These are phyloP conservation scores for Pulveroboletus sp. DNA, from an alignment of 768 basidiomycete species.

Conservation along the genomic window DNA sequence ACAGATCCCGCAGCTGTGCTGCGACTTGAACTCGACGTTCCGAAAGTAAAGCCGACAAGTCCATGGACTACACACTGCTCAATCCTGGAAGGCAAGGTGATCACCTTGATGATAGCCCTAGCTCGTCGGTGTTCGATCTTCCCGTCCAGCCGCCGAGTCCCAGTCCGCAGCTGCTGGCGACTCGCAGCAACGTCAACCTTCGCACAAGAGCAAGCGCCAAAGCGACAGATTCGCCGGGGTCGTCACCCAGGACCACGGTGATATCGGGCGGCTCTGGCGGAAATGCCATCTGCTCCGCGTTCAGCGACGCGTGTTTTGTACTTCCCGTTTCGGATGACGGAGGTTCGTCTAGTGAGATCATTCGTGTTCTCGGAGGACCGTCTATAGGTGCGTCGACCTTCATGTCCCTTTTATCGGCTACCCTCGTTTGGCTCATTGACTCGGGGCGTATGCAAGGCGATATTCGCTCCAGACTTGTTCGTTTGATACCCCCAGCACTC, in stretches of 20 bases:
- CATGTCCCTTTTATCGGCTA: constrained; percentile 11
- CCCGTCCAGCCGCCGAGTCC: constrained; percentile 40
- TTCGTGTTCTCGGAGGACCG: constrained; percentile 83
- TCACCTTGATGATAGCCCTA: constrained; percentile 44
- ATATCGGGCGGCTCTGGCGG: constrained; percentile 95
- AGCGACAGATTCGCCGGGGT: constrained; percentile 3
- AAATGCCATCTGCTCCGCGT: constrained; percentile 85
- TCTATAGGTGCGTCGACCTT: constrained; percentile 57
- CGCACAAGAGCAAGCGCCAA: background rate
- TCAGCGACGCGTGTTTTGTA: constrained; percentile 72
- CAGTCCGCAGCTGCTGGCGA: constrained; percentile 18
- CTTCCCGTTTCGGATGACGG: constrained; percentile 95
- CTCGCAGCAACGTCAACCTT: constrained; percentile 5
- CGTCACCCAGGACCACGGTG: constrained; percentile 53
- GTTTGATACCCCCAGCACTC: constrained; percentile 71
- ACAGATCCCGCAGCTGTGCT: no score
- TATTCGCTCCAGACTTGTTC: constrained; percentile 82
- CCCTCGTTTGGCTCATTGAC: constrained; percentile 7
- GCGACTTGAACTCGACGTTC: background rate
- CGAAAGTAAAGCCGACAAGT: background rate
- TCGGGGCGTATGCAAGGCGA: constrained; percentile 49
- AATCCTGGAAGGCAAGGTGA: constrained; percentile 3
- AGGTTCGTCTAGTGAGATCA: constrained; percentile 92
- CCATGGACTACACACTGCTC: constrained; percentile 17
- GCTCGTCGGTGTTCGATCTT: constrained; percentile 73